Percentiles rank a stretch among this genome's conserved stretches.
Conservation (phyloP, 2,329 filamentous ascomycete genomes). For the Huntiella abstrusa region DNA sequence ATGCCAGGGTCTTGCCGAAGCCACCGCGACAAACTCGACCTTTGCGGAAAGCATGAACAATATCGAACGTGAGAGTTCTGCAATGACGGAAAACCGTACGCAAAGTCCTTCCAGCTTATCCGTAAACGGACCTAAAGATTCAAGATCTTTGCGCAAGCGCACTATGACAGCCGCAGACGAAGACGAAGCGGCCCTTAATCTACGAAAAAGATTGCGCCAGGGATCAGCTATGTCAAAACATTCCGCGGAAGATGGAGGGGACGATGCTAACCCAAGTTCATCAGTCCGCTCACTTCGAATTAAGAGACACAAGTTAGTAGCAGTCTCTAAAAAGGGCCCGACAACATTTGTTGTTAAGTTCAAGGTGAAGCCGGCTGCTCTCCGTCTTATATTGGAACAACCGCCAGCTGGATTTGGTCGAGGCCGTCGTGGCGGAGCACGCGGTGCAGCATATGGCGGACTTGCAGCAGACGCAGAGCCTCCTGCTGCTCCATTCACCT, state of each 20-base stretch:
- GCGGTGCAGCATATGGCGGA: conserved; percentile 1
- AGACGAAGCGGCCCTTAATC: conserved; percentile 6
- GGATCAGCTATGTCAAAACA: conserved; percentile 5
- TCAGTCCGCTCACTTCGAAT: conserved; percentile 7
- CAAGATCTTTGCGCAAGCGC: conserved; percentile 9
- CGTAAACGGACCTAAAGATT: neutral
- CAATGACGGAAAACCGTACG: neutral
- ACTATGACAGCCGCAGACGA: conserved; percentile 10
- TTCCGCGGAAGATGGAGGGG: conserved; percentile 18
- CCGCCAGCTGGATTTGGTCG: conserved; percentile 2
- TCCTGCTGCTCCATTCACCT: conserved; percentile 37
- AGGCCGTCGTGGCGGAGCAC: conserved; percentile 5
- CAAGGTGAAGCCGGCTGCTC: conserved; percentile 34
- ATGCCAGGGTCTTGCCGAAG: conserved; percentile 20
- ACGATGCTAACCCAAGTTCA: conserved; percentile 14
- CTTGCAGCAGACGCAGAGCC: conserved; percentile 6
- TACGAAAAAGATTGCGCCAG: conserved; percentile 10
- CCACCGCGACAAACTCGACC: conserved; percentile 1
- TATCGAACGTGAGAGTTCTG: neutral
- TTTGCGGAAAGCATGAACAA: neutral
- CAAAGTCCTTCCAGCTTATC: neutral
- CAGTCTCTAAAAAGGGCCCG: conserved; percentile 16
- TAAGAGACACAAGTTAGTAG: conserved; percentile 5
- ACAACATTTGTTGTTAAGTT: conserved; percentile 37
- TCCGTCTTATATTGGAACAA: conserved; percentile 35